phyloP scores from a whole-genome alignment of 2,329 filamentous ascomycete genomes.

The Botrytis porri region DNA sequence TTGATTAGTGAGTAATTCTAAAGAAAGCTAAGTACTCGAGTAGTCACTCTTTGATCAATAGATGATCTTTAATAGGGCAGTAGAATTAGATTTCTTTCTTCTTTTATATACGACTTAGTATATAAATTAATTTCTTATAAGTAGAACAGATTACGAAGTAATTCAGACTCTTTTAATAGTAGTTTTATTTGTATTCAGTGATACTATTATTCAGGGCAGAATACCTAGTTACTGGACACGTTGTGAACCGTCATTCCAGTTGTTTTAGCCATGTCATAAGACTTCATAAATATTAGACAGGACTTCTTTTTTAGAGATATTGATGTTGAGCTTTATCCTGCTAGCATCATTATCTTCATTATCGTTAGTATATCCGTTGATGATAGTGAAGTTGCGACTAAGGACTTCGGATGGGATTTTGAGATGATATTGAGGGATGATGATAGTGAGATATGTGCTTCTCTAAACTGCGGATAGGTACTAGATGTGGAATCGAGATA shows the following conservation, averaged over 20 bases:
- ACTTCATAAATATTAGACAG: background rate
- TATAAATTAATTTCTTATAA: too few species aligned
- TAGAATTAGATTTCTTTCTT: too few species aligned
- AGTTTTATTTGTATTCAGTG: too few species aligned
- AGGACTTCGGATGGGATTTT: background rate
- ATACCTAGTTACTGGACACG: background rate
- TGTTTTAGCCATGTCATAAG: accelerated
- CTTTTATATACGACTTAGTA: too few species aligned
- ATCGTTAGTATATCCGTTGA: background rate
- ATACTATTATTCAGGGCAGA: too few species aligned
- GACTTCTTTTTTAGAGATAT: accelerated
- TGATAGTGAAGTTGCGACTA: background rate
- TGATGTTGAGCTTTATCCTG: accelerated
- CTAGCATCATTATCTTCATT: accelerated
- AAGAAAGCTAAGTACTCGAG: too few species aligned
- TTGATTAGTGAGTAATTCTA: too few species aligned
- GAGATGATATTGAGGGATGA: background rate
- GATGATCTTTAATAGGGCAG: too few species aligned
- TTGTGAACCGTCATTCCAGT: background rate
- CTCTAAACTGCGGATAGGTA: background rate
- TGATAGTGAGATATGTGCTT: background rate
- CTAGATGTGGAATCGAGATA: background rate
- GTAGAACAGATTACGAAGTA: too few species aligned
- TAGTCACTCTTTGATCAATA: too few species aligned
- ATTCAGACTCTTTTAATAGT: too few species aligned